phyloP scores from a whole-genome alignment of 768 basidiomycete genomes.

The Terana coerulea region DNA sequence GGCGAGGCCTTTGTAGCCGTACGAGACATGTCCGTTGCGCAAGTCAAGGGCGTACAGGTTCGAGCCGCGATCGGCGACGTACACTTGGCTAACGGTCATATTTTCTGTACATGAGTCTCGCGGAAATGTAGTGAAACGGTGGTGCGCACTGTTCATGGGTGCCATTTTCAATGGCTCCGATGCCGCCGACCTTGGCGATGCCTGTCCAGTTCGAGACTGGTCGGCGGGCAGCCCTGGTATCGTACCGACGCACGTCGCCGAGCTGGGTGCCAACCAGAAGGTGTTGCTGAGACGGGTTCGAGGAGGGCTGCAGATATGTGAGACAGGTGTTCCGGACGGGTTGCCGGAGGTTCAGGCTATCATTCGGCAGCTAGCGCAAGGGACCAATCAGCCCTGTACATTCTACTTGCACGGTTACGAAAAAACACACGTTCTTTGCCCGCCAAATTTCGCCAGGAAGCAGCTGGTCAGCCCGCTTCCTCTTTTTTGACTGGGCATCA shows the following conservation, averaged over 20 bases:
- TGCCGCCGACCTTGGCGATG: conserved; percentile 56
- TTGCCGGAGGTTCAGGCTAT: conserved; percentile 68
- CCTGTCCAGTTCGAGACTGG: conserved; percentile 68
- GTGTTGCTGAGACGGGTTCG: conserved; percentile 36
- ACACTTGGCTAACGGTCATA: conserved; percentile 77
- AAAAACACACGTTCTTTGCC: conserved; percentile 66
- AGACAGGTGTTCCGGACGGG: conserved; percentile 75
- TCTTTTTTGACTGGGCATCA: conserved; percentile 39
- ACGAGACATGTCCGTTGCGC: conserved; percentile 60
- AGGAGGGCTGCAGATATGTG: conserved; percentile 46
- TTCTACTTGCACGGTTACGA: no score
- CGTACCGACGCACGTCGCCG: conserved; percentile 75
- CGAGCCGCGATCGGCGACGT: conserved; percentile 62
- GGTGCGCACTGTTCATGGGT: conserved; percentile 58
- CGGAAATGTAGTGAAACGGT: neutral
- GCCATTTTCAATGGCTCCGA: conserved; percentile 57
- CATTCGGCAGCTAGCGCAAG: conserved; percentile 59
- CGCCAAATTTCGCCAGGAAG: conserved; percentile 80
- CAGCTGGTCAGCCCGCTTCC: conserved; percentile 53
- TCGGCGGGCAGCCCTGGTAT: conserved; percentile 62
- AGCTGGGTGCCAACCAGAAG: conserved; percentile 69
- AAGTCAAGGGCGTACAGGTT: conserved; percentile 65
- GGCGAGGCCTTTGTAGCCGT: conserved; percentile 71
- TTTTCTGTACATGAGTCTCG: neutral
- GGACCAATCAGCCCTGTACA: no score